Evolutionary conservation across 306 rosid species (phyloP), one percentile per base, ranked within the genome.

Genomic region (Dryas octopetala): DNA sequence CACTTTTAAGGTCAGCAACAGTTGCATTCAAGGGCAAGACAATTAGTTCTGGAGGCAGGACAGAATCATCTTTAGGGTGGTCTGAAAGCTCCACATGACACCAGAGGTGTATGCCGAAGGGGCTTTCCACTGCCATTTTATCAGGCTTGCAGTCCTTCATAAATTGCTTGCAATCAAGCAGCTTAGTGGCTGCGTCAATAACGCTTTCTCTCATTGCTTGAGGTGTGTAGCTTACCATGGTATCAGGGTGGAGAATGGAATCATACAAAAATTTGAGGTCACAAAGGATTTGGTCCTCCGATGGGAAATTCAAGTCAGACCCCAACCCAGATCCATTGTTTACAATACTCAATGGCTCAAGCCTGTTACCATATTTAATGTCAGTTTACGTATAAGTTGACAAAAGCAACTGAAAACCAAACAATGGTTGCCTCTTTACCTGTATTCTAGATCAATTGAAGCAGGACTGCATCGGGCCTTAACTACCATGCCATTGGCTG

Each of bases 101-200:
- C 96, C 90, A 87, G 55, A 88, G 77, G 64, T 73, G 75, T 66
- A 87, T 84, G 9, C 52, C 82, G 4, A 63, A 19, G 6, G 84
- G 68, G 41, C 13, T 7, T 26, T 75, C 79, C 4, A 23, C 62
- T 10, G 32, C 66, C 38, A 66, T 38, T 43, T 74, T 70, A 5
- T 67, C 81, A 49, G 77, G 71, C 75, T 59, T 74, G 63, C 84
- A 87, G 70, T 83, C 88, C 89, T 91, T 91, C 85, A 91, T 74
- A 32, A 91, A 91, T 73, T 91, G 89, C 80, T 91, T 91, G 79
- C 93, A 88, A 76, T 91, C 96, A 7, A 91, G 89, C 66, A 91
- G 86, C 81, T 84, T 91, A 67, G 87, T 85, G 2, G 93, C 90
- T 11, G 93, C 83, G 50, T 85, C 91, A 13, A 82, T 73, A 57